These are phyloP conservation scores for Candida vaughaniae DNA, from an alignment of 805 yeast species.

Conservation along the genomic window DNA sequence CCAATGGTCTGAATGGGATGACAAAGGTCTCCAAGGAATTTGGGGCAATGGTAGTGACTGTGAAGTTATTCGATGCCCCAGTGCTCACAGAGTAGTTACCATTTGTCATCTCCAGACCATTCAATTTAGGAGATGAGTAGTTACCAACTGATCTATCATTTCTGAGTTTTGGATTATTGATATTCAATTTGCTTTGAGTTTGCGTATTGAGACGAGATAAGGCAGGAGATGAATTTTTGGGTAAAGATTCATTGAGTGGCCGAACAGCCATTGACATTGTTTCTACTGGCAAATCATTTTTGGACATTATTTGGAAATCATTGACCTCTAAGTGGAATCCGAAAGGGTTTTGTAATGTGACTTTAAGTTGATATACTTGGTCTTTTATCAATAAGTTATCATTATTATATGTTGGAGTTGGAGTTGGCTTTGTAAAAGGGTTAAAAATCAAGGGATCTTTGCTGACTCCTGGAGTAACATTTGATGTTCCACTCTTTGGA, in stretches of 20 bases:
- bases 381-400: conserved; percentile 35
- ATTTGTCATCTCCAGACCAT: background rate
- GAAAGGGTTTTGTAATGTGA: conserved; percentile 76
- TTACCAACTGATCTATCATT: conserved; percentile 1
- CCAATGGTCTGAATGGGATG: conserved; percentile 48
- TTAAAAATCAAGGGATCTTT: conserved; percentile 39
- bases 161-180: conserved; percentile 11
- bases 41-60: conserved; percentile 19
- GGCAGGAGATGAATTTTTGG: conserved; percentile 1
- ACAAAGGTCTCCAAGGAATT: conserved; percentile 34
- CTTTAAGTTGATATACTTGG: conserved; percentile 57
- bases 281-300: conserved; percentile 25
- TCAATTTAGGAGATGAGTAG: conserved; percentile 1
- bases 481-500: conserved; percentile 2
- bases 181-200: conserved; percentile 4
- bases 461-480: conserved; percentile 4
- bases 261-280: conserved; percentile 20
- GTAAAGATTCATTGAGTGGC: background rate
- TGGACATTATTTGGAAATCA: conserved; percentile 38
- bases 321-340: conserved; percentile 66
- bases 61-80: background rate
- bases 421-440: conserved; percentile 41
- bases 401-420: conserved; percentile 43
- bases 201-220: conserved; percentile 1
- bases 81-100: background rate